Evolutionary conservation across 1,139 yeast species (phyloP).

Genomic region (Protomyces gravidus): DNA sequence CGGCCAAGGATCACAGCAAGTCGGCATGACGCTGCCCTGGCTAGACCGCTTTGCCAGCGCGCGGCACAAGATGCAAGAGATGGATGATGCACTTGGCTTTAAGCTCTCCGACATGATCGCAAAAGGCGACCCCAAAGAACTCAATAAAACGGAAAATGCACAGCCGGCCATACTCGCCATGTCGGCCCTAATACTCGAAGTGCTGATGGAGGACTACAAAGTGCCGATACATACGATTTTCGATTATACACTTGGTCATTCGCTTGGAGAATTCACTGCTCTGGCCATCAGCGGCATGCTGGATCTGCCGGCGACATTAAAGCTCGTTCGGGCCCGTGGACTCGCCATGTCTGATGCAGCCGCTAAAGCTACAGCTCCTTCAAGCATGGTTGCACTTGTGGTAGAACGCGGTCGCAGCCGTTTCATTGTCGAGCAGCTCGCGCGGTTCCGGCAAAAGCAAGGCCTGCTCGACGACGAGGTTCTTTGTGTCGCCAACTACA

Average conservation of each 20-base stretch:
- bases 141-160: constrained; percentile 49
- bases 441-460: constrained; percentile 4
- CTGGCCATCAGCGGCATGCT: constrained; percentile 48
- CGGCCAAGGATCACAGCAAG: constrained; percentile 45
- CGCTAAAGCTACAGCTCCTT: not conserved
- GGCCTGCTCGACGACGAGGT: constrained; percentile 11
- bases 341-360: constrained; percentile 45
- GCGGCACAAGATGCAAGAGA: constrained; percentile 39
- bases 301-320: constrained; percentile 46
- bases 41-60: constrained; percentile 34
- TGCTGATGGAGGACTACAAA: constrained; percentile 39
- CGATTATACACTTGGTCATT: constrained; percentile 51
- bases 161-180: constrained; percentile 59
- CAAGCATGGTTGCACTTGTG: constrained; percentile 27
- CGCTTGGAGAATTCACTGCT: constrained; percentile 61
- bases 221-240: constrained; percentile 24
- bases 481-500: constrained; percentile 28
- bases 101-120: constrained; percentile 37
- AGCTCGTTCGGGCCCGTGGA: constrained; percentile 52
- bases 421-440: constrained; percentile 17
- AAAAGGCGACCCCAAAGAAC: constrained; percentile 28
- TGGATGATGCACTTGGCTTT: constrained; percentile 39
- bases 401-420: constrained; percentile 17
- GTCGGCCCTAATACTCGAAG: constrained; percentile 44
- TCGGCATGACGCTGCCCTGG: constrained; percentile 41